Evolutionary conservation across 805 yeast genomes (phyloP), one percentile per base, ranked within the genome.

Genomic region (Babjeviella inositovora): DNA sequence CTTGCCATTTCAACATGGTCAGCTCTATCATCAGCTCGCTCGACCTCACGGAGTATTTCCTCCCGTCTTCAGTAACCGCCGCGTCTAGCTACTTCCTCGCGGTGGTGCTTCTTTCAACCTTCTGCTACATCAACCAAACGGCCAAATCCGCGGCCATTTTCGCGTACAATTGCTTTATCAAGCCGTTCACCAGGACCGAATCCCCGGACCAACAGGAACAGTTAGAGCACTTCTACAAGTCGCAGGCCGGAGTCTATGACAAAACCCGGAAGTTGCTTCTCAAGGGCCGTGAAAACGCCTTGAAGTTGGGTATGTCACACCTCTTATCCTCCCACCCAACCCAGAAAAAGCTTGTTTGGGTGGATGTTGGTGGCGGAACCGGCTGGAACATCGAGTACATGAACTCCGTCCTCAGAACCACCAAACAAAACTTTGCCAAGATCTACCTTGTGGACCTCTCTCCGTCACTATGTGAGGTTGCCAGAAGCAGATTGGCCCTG

Each of bases 351-450:
- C 47, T 73, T 21, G 68, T 73, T 21, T 75, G 85, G 85, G 57
- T 75, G 23, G 85, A 75, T 41, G 63, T 80, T 38, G 93, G 92
- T 23, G 92, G 92, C 15, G 93, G 93, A 13, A 79, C 93, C 5
- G 93, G 92, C 22, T 58, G 70, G 45, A 79, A 79, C 47, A 72
- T 79, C 36, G 90, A 79, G 45, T 58, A 62, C 35, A 79, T 79
- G 92, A 54, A 73, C 40, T 40, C 53, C 20, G 48, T 68, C 21
- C 47, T 62, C 23, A 57, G 69, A 8, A 43, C 71, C 20, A 33
- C 50, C 14, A 28, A 35, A 7, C 38, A 43, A 13, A 47, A 54
- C 32, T 80, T 79, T 45, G 60, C 63, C 32, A 75, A 75, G 8
- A 60, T 79, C 23, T 75, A 74, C 38, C 56, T 79, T 26, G 69